Base-by-base conservation (phyloP, 352 stramenopile species). In the Phytophthora melonis region DNA sequence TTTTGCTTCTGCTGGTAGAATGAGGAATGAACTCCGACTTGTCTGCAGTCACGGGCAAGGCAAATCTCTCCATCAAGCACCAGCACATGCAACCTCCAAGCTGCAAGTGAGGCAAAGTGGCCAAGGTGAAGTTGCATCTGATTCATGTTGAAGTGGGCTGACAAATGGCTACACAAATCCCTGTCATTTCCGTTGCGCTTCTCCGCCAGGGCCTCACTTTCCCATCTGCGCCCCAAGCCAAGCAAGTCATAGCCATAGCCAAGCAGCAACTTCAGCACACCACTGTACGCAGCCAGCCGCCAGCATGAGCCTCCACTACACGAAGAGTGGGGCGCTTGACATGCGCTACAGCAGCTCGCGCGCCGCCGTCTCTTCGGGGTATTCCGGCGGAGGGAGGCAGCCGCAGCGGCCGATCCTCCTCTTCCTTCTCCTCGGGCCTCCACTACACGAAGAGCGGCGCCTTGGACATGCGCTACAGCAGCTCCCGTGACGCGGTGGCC, bases 381-480 rank as follows among this genome's bases (percentile, higher is more conserved):
- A 50, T 30, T 45, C 27, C 19, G 54, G 53, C 0, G 36, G 18
- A 21, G 10, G 49, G 49, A 41, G 34, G 9, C 34, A 41, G 34
- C 27, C 27, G 27, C 27, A 32, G 27, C 27, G 27, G 27, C 27
- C 27, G 27, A 32, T 32, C 27, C 4, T 41, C 34, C 34, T 41
- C 34, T 34, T 16, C 41, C 39, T 47, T 5, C 39, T 47, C 43
- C n/a, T 66, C 58, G 0, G 63, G 16, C 18, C 59, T 78, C 0
- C 66, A 78, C 45, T 80, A 74, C 59, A 79, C 57, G n/a, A 79
- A 76, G 58, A 63, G 45, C 23, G 72, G 72, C 0, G 32, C 57
- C 3, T 45, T 76, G 18, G 67, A 79, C 67, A 79, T 73, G 72
- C 60, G 72, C 13, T 79, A 76, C 57, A 59, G 8, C 11, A 80